Evolutionary conservation across 805 yeast species (phyloP), one percentile per base, ranked within the genome.

Genomic region (Starmerella apicola): DNA sequence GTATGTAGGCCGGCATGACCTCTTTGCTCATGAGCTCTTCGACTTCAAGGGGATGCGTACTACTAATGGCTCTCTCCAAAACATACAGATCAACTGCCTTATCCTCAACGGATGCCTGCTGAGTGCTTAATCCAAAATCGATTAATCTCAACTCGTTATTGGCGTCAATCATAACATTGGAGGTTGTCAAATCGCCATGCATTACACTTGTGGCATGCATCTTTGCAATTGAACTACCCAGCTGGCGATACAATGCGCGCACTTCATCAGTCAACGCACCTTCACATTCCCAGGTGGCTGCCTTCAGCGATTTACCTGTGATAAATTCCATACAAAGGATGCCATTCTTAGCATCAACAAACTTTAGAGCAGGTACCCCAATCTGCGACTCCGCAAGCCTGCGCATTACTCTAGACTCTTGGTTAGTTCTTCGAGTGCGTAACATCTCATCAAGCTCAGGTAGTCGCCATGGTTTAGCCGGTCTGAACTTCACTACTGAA

Each of bases 61-160:
- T 82, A 23, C 74, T 62, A 16, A 91, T 70, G 0, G 98, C 97
- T 52, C 97, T 66, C 59, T 91, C 98, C 44, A 91, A 61, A 9
- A 91, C 97, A 52, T 91, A 91, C 43, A 91, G 59, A 58, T 91
- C 98, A n/a, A 91, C 98, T 3, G 97, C 97, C 59, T 83, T 85
- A 54, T 88, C 97, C 52, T 91, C 98, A 16, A 39, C 22, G 6
- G 41, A 36, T 2, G 50, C 53, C 0, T 94, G 75, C 42, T 76
- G 76, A 10, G 85, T 74, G 2, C 94, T 81, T 16, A 91, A 66
- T 0, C 98, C 98, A 62, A 91, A 91, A 56, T 91, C 98, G 39
- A 91, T 91, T 48, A 91, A 59, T 25, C 65, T 71, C 13, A 86
- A 54, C 22, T 24, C 25, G 26, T 31, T 26, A 13, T n/a, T 27